These are phyloP conservation scores for Trametes sp. DNA, from an alignment of 1,284 basidiomycete genomes.

Conservation along the genomic window DNA sequence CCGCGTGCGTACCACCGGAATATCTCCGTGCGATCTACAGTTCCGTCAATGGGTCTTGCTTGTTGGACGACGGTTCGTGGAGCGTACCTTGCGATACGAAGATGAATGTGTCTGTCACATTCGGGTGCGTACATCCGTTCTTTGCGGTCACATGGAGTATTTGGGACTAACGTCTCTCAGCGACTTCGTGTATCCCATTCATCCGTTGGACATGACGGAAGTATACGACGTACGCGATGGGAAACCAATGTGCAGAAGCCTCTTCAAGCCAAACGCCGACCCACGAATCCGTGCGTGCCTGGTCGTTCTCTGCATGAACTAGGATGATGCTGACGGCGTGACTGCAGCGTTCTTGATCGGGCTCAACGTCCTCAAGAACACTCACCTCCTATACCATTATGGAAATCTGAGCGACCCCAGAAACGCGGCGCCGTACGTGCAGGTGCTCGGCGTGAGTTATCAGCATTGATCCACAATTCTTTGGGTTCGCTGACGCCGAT, in stretches of 20 bases:
- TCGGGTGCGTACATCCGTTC: slow-evolving; percentile 7
- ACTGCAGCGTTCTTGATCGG: slow-evolving; percentile 19
- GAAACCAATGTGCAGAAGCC: slow-evolving; percentile 10
- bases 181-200: slow-evolving; percentile 4
- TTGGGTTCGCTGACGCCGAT: not conserved
- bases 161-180: not conserved
- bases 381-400: slow-evolving; percentile 11
- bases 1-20: slow-evolving; percentile 7
- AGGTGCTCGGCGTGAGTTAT: slow-evolving; percentile 16
- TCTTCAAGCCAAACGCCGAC: slow-evolving; percentile 9
- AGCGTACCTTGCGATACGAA: slow-evolving; percentile 14
- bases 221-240: slow-evolving; percentile 16
- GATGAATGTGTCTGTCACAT: slow-evolving; percentile 14
- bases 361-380: slow-evolving; percentile 15
- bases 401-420: not conserved
- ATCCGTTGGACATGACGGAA: slow-evolving; percentile 22
- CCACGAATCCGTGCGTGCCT: not conserved
- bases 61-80: slow-evolving; percentile 13
- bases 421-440: not conserved
- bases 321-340: not conserved
- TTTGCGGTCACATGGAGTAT: not conserved
- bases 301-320: not conserved
- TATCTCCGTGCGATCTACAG: slow-evolving; percentile 16
- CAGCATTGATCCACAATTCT: too few relatives aligned
- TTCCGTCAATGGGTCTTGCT: slow-evolving; percentile 2